Evolutionary conservation across 2,329 filamentous ascomycete genomes (phyloP).

Genomic region (Penicillium sp.): DNA sequence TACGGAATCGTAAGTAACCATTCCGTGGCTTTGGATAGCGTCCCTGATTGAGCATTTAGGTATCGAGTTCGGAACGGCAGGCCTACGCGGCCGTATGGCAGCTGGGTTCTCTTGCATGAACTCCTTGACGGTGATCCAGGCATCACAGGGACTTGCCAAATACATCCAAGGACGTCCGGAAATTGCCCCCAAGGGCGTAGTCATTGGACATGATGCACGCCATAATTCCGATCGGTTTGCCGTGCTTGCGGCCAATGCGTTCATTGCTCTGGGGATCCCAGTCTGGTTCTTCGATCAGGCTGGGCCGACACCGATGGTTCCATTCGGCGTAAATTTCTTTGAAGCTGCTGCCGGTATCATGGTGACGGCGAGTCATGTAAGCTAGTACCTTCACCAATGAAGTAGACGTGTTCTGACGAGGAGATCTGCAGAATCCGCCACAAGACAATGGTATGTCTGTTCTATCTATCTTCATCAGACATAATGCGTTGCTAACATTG

Average conservation of each 20-base stretch:
- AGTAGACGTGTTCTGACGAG: slow-evolving; percentile 6
- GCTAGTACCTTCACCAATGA: slow-evolving; percentile 10
- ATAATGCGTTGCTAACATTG: slow-evolving; percentile 12
- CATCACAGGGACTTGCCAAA: slow-evolving; percentile 63
- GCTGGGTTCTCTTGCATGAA: slow-evolving; percentile 64
- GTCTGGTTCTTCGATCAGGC: slow-evolving; percentile 59
- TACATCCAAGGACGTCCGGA: slow-evolving; percentile 52
- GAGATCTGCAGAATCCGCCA: slow-evolving; percentile 52
- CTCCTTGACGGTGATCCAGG: slow-evolving; percentile 59
- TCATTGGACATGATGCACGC: slow-evolving; percentile 63
- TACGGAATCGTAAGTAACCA: slow-evolving; percentile 46
- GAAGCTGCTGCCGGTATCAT: slow-evolving; percentile 60
- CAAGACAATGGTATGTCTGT: slow-evolving; percentile 54
- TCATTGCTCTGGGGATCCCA: slow-evolving; percentile 56
- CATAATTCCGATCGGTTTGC: slow-evolving; percentile 63
- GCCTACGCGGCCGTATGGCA: slow-evolving; percentile 63
- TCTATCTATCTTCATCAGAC: neutral
- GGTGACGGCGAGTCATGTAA: slow-evolving; percentile 62
- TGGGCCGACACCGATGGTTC: slow-evolving; percentile 61
- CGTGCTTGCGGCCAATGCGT: slow-evolving; percentile 58
- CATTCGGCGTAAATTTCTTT: slow-evolving; percentile 57
- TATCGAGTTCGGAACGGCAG: slow-evolving; percentile 63
- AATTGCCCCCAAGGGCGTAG: slow-evolving; percentile 49
- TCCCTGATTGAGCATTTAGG: slow-evolving; percentile 28
- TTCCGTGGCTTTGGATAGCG: neutral